Conservation (phyloP, 2,329 filamentous ascomycete genomes). For the Tolypocladium endophyticum region DNA sequence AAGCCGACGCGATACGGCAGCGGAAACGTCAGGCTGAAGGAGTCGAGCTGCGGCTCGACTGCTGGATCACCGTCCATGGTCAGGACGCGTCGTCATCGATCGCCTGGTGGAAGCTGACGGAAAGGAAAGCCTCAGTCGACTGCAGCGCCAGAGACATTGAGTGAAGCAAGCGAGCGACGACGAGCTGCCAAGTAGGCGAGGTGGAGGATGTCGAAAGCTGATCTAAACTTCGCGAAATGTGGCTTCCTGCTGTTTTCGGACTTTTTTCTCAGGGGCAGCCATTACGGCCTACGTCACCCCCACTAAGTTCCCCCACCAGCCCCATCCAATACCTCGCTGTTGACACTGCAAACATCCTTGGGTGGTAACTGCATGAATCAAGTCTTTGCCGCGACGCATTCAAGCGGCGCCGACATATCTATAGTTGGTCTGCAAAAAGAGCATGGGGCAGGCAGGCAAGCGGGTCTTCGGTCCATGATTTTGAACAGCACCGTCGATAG, state of each 20-base stretch:
- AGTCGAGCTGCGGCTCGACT: constrained; percentile 64
- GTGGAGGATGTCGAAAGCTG: constrained; percentile 1
- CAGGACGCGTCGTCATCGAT: constrained; percentile 5
- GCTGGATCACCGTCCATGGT: constrained; percentile 65
- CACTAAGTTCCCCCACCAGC: neutral
- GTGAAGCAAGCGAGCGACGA: neutral
- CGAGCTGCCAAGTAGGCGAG: neutral
- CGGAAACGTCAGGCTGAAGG: constrained; percentile 78
- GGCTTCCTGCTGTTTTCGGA: neutral
- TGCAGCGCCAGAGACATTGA: neutral
- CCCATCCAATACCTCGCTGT: neutral
- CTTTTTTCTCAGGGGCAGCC: neutral
- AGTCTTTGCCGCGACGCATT: too few species aligned
- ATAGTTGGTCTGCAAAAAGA: too few species aligned
- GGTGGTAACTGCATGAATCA: too few species aligned
- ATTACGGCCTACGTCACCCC: neutral
- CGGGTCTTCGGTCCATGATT: too few species aligned
- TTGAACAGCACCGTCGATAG: too few species aligned
- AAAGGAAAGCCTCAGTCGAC: neutral
- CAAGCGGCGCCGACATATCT: too few species aligned
- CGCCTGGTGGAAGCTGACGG: neutral
- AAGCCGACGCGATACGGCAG: constrained; percentile 83
- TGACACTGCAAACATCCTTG: neutral
- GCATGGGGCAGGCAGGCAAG: too few species aligned
- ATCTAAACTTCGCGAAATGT: neutral